Evolutionary conservation across 2,329 filamentous ascomycete genomes (phyloP), one percentile per base, ranked within the genome.

Genomic region (Laburnicola sp.): DNA sequence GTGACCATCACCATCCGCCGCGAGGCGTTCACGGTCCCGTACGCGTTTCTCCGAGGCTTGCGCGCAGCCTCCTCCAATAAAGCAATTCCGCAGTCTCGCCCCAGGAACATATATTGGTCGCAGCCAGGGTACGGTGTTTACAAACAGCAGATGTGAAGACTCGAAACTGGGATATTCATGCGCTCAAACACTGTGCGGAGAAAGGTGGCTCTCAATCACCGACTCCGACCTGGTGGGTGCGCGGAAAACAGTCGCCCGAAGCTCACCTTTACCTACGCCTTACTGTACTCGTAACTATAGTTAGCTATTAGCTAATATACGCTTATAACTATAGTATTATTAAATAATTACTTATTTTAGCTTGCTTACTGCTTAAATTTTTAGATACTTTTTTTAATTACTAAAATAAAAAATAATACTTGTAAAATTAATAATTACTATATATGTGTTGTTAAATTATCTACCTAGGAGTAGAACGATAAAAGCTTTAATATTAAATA

Each of bases 111-210:
- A 25, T 9, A n/a, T 23, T 4, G 28, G 36, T 42, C 40, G 3
- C 11, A 28, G 37, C 25, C 16, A 8, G 40, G 34, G 9, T 40
- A 10, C 40, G 21, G 32, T 48, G 51, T 38, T 46, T 45, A 41
- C 37, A 48, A 50, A 50, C 38, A 44, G 32, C 38, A 50, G 35
- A n/a, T 35, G 32, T 23, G 36, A 43, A 49, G 51, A 47, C 50
- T 54, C 47, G 43, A 50, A 50, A 50, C 51, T 26, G 32, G 27
- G 36, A 28, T 44, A 28, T 50, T 43, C 39, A 40, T 44, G 47
- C 44, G 43, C 22, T 48, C 40, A 52, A 48, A 48, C 50, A 28
- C 23, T 27, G 28, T 28, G 42, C 50, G 48, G 50, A 27, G 41
- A 30, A 32, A 41, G 45, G 27, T 31, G 11, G 31, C 3, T 31